These are phyloP conservation scores for Arachis hypogaea DNA, from an alignment of 306 rosid species.

Conservation along the genomic window DNA sequence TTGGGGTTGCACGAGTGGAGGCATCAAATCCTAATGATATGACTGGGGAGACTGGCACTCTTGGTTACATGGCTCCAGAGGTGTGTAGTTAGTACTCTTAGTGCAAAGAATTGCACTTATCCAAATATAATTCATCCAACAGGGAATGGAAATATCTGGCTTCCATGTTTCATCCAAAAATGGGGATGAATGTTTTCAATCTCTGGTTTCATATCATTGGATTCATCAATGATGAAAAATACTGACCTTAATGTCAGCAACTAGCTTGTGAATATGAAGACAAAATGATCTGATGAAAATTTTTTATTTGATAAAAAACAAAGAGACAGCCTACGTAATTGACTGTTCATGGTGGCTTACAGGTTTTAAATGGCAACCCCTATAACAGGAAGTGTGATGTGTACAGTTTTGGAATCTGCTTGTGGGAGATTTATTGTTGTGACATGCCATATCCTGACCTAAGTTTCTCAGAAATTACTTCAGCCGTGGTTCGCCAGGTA, in stretches of 20 bases:
- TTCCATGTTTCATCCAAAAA: conserved; percentile 20
- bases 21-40: conserved; percentile 99
- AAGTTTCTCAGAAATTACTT: conserved; percentile 93
- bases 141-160: conserved; percentile 3
- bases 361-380: conserved; percentile 97
- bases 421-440: conserved; percentile 97
- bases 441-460: conserved; percentile 99
- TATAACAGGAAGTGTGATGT: conserved; percentile 97
- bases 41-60: conserved; percentile 99
- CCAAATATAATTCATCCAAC: conserved; percentile 13
- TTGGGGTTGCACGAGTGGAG: conserved; percentile 98
- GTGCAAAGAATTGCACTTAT: conserved; percentile 19
- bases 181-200: neutral
- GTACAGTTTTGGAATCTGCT: conserved; percentile 94
- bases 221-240: conserved; percentile 13
- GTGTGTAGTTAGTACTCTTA: conserved; percentile 43
- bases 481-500: conserved; percentile 99
- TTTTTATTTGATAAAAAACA: conserved; percentile 14
- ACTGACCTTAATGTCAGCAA: conserved; percentile 17
- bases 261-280: conserved; percentile 7
- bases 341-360: conserved; percentile 42
- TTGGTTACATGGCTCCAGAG: conserved; percentile 99
- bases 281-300: neutral
- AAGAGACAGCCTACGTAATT: conserved; percentile 22
- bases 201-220: neutral